Percentiles rank a stretch among this genome's conserved stretches.
Evolutionary conservation across 1,284 basidiomycete genomes (phyloP).

Genomic region (Malassezia cuniculi): DNA sequence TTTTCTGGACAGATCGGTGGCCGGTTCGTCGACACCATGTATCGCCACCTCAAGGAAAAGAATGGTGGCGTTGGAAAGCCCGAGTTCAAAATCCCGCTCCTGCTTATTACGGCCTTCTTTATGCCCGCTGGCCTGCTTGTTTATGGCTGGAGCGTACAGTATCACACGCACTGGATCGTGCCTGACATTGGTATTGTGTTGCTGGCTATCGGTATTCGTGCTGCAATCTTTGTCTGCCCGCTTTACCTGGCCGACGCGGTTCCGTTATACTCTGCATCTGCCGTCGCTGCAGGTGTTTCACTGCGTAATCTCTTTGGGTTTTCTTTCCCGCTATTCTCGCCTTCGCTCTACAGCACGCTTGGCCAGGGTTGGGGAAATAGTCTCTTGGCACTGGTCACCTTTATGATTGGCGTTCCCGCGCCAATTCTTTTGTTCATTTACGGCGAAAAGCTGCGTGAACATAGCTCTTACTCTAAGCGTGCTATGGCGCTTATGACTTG

Average conservation of each 20-base stretch:
- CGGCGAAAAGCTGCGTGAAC: background rate
- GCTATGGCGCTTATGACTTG: slow-evolving; percentile 3
- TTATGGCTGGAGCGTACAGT: slow-evolving; percentile 56
- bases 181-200: slow-evolving; percentile 48
- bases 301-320: slow-evolving; percentile 4
- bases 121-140: slow-evolving; percentile 55
- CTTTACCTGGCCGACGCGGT: slow-evolving; percentile 20
- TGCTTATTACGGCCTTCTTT: slow-evolving; percentile 53
- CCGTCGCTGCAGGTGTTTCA: slow-evolving; percentile 10
- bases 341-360: slow-evolving; percentile 53
- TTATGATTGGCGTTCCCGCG: slow-evolving; percentile 19
- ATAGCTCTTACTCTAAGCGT: background rate
- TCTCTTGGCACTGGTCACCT: slow-evolving; percentile 17
- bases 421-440: slow-evolving; percentile 4
- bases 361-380: slow-evolving; percentile 50
- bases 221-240: slow-evolving; percentile 5
- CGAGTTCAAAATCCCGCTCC: slow-evolving; percentile 47
- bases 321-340: slow-evolving; percentile 62
- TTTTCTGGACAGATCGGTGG: slow-evolving; percentile 53
- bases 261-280: slow-evolving; percentile 15
- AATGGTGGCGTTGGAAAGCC: slow-evolving; percentile 54
- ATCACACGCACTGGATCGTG: slow-evolving; percentile 55
- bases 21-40: slow-evolving; percentile 52
- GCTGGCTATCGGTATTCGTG: slow-evolving; percentile 15
- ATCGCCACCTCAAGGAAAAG: slow-evolving; percentile 50